Base-by-base conservation (phyloP, 225 moss, liverwort and hornwort genomes). In the Takakia lepidozioides region DNA sequence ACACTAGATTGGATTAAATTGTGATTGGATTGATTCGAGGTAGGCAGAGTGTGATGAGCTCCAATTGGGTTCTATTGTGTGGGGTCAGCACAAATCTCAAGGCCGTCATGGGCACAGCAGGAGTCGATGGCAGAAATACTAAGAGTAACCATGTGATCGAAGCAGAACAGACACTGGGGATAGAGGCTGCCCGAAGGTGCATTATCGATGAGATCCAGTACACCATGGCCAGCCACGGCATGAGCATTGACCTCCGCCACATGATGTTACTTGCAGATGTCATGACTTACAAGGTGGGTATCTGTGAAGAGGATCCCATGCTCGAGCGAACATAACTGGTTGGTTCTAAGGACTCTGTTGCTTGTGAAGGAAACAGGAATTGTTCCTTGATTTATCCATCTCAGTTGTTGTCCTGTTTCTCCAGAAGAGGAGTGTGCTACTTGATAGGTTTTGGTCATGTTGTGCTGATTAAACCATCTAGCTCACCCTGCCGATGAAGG, bases 211-310 rank as follows among this genome's bases (percentile, higher is more conserved):
- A 98, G 52, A 98, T 98, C 72, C 87, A 91, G 54, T 98, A 82
- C 52, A 98, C 95, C 8, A 98, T 98, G 95, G 84, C 84, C 30
- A 79, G 87, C 48, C 91, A 98, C 35, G 95, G 91, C 40, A 98
- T 98, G 95, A 76, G 75, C 40, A 98, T 98, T 53, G 95, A 98
- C 55, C 75, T 87, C 27, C 80, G 95, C 26, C 95, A 98, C 49
- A 98, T 98, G 95, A 98, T 91, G 95, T 67, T 98, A 30, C 83
- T 98, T 23, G 95, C 95, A 37, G 95, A 98, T 51, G 91, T 91
- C 38, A 98, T 98, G 95, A 98, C 95, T 18, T 98, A 98, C 61
- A 98, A 98, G 95, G 95, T 98, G 32, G 0, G 32, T 32, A 11
- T 32, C 32, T 32, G 11, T 32, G 32, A 32, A 32, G 32, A 6